Evolutionary conservation across 2,329 filamentous ascomycete genomes (phyloP).

Genomic region (Colletotrichum costaricense): DNA sequence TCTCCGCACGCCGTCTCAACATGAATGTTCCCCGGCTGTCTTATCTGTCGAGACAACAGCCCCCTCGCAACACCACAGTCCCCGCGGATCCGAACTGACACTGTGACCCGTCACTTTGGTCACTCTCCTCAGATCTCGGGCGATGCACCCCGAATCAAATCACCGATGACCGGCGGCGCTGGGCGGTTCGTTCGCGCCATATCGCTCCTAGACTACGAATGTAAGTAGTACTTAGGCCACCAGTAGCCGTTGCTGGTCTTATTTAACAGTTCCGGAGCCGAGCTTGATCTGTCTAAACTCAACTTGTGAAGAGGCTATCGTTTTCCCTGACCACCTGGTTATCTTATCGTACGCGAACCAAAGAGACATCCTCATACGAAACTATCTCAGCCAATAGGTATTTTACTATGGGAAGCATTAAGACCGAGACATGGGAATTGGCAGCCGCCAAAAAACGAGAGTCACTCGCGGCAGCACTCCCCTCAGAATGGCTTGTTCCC

Average conservation of each 20-base stretch:
- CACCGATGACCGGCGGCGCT: slow-evolving; percentile 16
- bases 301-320: not conserved
- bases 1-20: not conserved
- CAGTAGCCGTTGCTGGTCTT: slow-evolving; percentile 1
- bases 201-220: not conserved
- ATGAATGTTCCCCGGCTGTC: slow-evolving; percentile 17
- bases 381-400: not conserved
- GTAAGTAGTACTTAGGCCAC: not conserved
- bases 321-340: not conserved
- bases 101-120: not conserved
- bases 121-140: not conserved
- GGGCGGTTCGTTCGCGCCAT: not conserved
- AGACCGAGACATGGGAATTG: slow-evolving; percentile 50
- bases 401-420: slow-evolving; percentile 24
- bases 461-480: slow-evolving; percentile 60
- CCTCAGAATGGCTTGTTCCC: slow-evolving; percentile 68
- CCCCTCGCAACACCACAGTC: slow-evolving; percentile 7
- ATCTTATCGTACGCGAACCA: not conserved
- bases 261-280: slow-evolving; percentile 22
- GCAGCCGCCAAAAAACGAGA: slow-evolving; percentile 56
- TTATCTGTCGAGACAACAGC: slow-evolving; percentile 7
- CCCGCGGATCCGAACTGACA: slow-evolving; percentile 24
- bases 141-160: not conserved
- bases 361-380: not conserved
- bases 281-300: no score